Evolutionary conservation across 108 stramenopile genomes (phyloP).

Genomic region (Pseudonitzschia multistriata): DNA sequence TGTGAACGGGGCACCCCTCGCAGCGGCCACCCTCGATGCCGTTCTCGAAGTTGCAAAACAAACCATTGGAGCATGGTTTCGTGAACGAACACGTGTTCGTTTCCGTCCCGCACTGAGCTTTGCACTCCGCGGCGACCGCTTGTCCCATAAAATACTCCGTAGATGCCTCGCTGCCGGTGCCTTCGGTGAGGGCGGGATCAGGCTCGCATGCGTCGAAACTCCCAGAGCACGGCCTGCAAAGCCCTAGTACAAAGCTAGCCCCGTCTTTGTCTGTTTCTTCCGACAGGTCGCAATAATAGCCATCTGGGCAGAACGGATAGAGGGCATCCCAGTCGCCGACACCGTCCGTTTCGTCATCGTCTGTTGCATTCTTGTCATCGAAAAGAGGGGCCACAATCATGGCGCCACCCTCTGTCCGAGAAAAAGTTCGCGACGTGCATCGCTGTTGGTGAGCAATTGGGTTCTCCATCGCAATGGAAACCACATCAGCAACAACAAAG

Average conservation of each 20-base stretch:
- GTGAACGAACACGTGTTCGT: not conserved
- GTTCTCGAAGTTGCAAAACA: constrained; percentile 13
- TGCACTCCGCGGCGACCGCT: not conserved
- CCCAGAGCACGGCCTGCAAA: constrained; percentile 4
- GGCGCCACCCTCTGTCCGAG: not conserved
- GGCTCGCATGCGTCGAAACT: not conserved
- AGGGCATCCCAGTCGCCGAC: not conserved
- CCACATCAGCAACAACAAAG: not conserved
- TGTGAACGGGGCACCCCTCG: not conserved
- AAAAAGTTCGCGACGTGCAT: not conserved
- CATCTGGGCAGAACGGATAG: not conserved
- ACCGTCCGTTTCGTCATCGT: not conserved
- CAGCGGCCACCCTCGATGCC: constrained; percentile 1
- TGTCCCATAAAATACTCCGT: not conserved
- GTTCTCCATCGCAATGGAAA: not conserved
- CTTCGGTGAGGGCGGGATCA: not conserved
- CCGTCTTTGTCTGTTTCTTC: no score
- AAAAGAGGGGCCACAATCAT: not conserved
- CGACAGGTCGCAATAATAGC: constrained; percentile 7
- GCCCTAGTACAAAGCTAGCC: not conserved
- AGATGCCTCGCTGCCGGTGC: not conserved
- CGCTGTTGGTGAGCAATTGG: not conserved
- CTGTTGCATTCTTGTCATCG: not conserved
- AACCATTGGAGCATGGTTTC: not conserved
- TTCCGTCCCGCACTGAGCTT: not conserved